Evolutionary conservation across 306 rosid species (phyloP).

Genomic region (Macrotyloma uniflorum): DNA sequence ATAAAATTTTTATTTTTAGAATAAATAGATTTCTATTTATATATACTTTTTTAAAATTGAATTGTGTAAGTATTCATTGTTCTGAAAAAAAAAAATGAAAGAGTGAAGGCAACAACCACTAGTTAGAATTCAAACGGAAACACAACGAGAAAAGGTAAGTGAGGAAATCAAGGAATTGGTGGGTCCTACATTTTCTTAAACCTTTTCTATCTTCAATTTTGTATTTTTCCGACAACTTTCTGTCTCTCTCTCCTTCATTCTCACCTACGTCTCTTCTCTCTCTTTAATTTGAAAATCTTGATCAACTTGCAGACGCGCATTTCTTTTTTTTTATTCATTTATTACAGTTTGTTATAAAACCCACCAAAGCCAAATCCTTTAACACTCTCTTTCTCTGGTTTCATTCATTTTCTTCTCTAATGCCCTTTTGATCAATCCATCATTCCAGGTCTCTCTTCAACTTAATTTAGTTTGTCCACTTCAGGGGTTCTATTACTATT

Average conservation of each 20-base stretch:
- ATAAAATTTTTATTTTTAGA: no score
- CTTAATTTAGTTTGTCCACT: background rate
- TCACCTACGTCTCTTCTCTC: conserved; percentile 42
- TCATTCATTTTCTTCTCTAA: conserved; percentile 20
- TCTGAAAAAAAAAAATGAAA: no score
- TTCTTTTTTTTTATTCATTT: conserved; percentile 24
- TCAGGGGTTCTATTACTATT: background rate
- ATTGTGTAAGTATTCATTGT: no score
- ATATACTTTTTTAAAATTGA: no score
- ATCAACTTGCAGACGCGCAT: conserved; percentile 50
- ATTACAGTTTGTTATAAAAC: conserved; percentile 24
- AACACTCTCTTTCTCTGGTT: background rate
- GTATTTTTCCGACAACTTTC: conserved; percentile 49
- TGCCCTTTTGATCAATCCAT: conserved; percentile 39
- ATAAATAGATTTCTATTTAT: no score
- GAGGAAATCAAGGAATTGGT: conserved; percentile 2
- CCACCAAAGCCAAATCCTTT: conserved; percentile 23
- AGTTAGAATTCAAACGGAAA: background rate
- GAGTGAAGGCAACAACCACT: background rate
- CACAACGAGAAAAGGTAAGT: background rate
- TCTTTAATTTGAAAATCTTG: conserved; percentile 69
- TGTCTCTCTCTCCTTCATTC: background rate
- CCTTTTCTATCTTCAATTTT: conserved; percentile 8
- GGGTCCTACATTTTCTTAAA: background rate
- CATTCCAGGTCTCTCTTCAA: conserved; percentile 34